These are phyloP conservation scores for Rhizopus delemar DNA, from an alignment of 371 early-diverging fungal species.

Conservation along the genomic window DNA sequence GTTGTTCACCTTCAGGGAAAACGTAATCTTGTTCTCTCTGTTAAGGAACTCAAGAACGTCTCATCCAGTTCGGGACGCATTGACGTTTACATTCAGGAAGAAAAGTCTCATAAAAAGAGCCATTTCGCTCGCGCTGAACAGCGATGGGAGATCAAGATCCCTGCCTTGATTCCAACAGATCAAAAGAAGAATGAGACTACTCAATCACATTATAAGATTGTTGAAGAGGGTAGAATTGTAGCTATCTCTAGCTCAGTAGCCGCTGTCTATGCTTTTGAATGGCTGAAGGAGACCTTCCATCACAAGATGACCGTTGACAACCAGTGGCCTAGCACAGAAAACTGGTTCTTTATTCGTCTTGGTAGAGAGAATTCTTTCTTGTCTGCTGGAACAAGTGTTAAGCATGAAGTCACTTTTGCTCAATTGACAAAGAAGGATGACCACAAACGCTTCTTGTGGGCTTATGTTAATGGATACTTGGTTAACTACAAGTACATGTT, in stretches of 20 bases:
- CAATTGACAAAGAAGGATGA: slow-evolving; percentile 30
- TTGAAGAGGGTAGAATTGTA: slow-evolving; percentile 38
- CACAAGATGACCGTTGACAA: slow-evolving; percentile 33
- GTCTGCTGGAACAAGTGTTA: slow-evolving; percentile 30
- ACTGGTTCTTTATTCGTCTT: slow-evolving; percentile 46
- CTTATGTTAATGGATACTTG: slow-evolving; percentile 50
- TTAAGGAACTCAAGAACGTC: slow-evolving; percentile 33
- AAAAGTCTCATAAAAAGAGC: slow-evolving; percentile 28
- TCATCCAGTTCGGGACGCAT: slow-evolving; percentile 21
- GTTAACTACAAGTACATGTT: slow-evolving; percentile 57
- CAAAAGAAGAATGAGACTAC: slow-evolving; percentile 9
- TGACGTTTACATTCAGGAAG: slow-evolving; percentile 42
- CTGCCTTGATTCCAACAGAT: slow-evolving; percentile 36
- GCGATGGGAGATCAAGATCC: slow-evolving; percentile 45
- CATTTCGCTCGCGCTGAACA: slow-evolving; percentile 39
- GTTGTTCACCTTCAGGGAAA: slow-evolving; percentile 34
- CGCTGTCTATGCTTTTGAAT: slow-evolving; percentile 33
- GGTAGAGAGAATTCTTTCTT: slow-evolving; percentile 40
- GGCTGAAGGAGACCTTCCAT: slow-evolving; percentile 35
- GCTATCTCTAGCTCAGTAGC: slow-evolving; percentile 27
- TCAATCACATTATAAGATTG: slow-evolving; percentile 33
- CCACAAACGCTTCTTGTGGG: slow-evolving; percentile 52
- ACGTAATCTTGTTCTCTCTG: slow-evolving; percentile 35
- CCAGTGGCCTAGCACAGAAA: slow-evolving; percentile 34
- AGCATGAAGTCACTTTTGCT: slow-evolving; percentile 30